Percentiles rank a stretch among this genome's conserved stretches.
Conservation (phyloP, 495 filamentous ascomycete species). For the Chaetomidium leptoderma region DNA sequence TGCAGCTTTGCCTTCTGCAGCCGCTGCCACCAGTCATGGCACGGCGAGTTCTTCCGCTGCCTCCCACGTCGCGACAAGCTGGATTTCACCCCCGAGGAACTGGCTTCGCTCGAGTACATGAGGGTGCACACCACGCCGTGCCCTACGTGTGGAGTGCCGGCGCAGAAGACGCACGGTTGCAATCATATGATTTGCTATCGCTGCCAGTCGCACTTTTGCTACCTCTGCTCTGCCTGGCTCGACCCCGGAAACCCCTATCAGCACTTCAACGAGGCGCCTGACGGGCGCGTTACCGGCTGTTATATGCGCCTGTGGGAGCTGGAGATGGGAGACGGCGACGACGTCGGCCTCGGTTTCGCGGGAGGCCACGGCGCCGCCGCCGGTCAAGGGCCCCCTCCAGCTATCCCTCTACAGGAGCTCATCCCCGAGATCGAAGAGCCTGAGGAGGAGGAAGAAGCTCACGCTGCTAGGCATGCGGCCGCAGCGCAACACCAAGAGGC, state of each 20-base stretch:
- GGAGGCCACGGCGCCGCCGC: constrained; percentile 38
- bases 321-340: constrained; percentile 72
- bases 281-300: constrained; percentile 55
- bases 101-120: constrained; percentile 78
- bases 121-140: constrained; percentile 75
- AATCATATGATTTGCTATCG: constrained; percentile 97
- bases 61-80: constrained; percentile 55
- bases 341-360: constrained; percentile 51
- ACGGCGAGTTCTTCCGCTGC: constrained; percentile 69
- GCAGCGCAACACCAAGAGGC: neutral
- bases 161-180: constrained; percentile 88
- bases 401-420: constrained; percentile 20
- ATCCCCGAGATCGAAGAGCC: constrained; percentile 28
- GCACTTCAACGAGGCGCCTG: constrained; percentile 68
- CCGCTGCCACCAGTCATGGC: constrained; percentile 67
- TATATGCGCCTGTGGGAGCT: constrained; percentile 87
- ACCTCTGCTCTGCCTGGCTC: constrained; percentile 88
- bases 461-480: constrained; percentile 12
- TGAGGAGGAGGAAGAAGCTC: constrained; percentile 24
- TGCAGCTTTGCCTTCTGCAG: constrained; percentile 90
- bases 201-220: constrained; percentile 91
- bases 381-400: neutral
- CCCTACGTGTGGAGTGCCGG: constrained; percentile 81
- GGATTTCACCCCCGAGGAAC: constrained; percentile 75
- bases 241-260: constrained; percentile 72